Base-by-base conservation (phyloP, 352 stramenopile species). In the Phytophthora vignae region DNA sequence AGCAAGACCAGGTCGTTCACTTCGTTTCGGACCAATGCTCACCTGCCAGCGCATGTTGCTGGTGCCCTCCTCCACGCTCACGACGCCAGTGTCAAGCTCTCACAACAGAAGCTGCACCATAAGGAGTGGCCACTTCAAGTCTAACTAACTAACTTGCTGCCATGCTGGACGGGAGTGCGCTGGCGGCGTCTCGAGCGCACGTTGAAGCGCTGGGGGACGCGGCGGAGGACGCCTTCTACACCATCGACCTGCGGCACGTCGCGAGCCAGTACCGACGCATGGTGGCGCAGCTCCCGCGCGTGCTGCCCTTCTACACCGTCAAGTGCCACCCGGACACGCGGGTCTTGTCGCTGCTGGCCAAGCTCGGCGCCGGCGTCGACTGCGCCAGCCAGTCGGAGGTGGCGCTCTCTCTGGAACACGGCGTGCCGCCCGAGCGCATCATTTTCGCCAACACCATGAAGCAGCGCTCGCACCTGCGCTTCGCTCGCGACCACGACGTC, bases 391-490 rank as follows among this genome's bases (percentile, higher is more conserved):
- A 83, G 48, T 74, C 75, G 4, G 92, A 98, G 67, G 91, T 97
- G 60, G 71, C 71, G 44, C 57, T 96, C 9, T 90, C 94, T 3
- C 60, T 95, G 11, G 57, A 46, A 0, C 81, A 88, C 36, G 87
- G 88, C 74, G 69, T 88, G 15, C 33, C 69, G 1, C 64, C 82
- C 4, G 66, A 87, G 55, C 69, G 85, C 8, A 96, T 98, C 67
- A 93, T 98, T 42, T 98, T 93, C 69, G 92, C 92, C 53, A 97
- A 98, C 78, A 94, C 92, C 6, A 96, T 91, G 79, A 98, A 98
- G 78, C 77, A 84, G 56, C 76, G 74, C 8, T 77, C 77, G 2
- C 90, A 98, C 64, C 69, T 98, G 36, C 72, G 76, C 42, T 87
- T 88, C 66, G 88, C 91, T 7, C 74, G 81, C 6, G 73, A 81